Conservation (phyloP, 495 filamentous ascomycete genomes). For the Penicillium taxi region DNA sequence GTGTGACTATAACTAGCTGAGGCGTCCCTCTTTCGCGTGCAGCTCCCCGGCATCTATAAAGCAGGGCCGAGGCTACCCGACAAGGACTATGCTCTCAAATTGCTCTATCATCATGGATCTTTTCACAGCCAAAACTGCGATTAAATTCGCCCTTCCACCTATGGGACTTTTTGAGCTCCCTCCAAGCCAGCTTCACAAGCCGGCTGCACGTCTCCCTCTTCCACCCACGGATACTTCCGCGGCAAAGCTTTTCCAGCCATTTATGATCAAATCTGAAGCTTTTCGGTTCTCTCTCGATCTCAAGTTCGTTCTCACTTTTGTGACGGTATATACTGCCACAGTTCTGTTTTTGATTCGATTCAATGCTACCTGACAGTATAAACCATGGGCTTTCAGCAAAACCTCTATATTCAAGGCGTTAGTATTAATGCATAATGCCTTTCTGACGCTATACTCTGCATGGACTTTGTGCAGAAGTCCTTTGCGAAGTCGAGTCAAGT, state of each 20-base stretch:
- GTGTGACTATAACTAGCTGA: too few species aligned
- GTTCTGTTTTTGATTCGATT: slow-evolving; percentile 11
- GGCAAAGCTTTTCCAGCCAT: not conserved
- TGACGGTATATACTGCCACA: slow-evolving; percentile 3
- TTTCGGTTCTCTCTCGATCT: slow-evolving; percentile 2
- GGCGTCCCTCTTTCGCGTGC: too few species aligned
- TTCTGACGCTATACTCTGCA: slow-evolving; percentile 9
- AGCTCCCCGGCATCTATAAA: too few species aligned
- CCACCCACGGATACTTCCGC: not conserved
- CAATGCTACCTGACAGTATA: slow-evolving; percentile 7
- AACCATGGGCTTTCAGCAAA: slow-evolving; percentile 12
- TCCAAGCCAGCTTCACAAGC: slow-evolving; percentile 1
- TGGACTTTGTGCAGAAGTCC: slow-evolving; percentile 10
- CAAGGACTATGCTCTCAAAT: too few species aligned
- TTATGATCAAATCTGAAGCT: slow-evolving; percentile 1
- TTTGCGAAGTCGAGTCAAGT: slow-evolving; percentile 7
- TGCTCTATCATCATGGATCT: slow-evolving; percentile 3
- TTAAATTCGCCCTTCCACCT: slow-evolving; percentile 2
- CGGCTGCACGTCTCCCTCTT: not conserved
- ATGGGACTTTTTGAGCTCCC: slow-evolving; percentile 4
- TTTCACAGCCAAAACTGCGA: not conserved
- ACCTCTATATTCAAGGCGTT: slow-evolving; percentile 4
- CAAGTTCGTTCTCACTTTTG: slow-evolving; percentile 9
- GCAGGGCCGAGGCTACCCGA: too few species aligned
- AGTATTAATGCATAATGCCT: slow-evolving; percentile 7